Evolutionary conservation across 2,329 filamentous ascomycete species (phyloP).

Genomic region (Pestalotiopsis sp.): DNA sequence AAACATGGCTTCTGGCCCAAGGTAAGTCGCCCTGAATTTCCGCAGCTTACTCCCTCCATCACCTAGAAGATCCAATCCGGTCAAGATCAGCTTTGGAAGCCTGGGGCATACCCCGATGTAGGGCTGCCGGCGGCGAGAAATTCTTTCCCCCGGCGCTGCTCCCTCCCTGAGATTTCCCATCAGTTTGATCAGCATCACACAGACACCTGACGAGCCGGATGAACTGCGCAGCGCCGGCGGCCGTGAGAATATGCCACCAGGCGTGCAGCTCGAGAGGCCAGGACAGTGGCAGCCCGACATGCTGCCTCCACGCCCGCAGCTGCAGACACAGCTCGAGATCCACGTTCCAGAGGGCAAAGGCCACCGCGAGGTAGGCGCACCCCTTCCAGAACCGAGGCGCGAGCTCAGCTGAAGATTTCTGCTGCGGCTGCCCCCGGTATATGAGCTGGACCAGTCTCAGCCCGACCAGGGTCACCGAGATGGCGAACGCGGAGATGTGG

Average conservation of each 20-base stretch:
- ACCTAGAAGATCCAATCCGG: background rate
- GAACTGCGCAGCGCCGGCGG: constrained; percentile 49
- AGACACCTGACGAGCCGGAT: constrained; percentile 33
- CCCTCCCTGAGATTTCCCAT: background rate
- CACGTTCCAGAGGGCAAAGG: constrained; percentile 58
- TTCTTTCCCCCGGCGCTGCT: background rate
- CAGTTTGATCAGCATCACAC: background rate
- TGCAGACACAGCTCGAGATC: constrained; percentile 54
- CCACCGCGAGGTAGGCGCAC: constrained; percentile 38
- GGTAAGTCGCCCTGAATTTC: no score
- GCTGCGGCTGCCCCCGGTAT: constrained; percentile 27
- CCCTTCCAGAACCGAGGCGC: constrained; percentile 31
- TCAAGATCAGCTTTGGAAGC: background rate
- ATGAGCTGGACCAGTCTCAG: constrained; percentile 37
- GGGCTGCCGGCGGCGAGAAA: background rate
- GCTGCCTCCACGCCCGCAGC: constrained; percentile 45
- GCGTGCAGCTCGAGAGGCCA: constrained; percentile 62
- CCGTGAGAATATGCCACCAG: constrained; percentile 66
- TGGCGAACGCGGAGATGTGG: constrained; percentile 41
- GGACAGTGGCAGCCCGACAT: constrained; percentile 54
- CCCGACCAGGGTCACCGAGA: constrained; percentile 33
- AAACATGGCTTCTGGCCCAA: background rate
- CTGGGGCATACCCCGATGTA: background rate
- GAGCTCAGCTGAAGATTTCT: constrained; percentile 28
- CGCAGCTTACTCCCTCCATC: background rate